These are phyloP conservation scores for Besnoitia besnoiti DNA, from an alignment of 169 alveolate species.

Conservation along the genomic window DNA sequence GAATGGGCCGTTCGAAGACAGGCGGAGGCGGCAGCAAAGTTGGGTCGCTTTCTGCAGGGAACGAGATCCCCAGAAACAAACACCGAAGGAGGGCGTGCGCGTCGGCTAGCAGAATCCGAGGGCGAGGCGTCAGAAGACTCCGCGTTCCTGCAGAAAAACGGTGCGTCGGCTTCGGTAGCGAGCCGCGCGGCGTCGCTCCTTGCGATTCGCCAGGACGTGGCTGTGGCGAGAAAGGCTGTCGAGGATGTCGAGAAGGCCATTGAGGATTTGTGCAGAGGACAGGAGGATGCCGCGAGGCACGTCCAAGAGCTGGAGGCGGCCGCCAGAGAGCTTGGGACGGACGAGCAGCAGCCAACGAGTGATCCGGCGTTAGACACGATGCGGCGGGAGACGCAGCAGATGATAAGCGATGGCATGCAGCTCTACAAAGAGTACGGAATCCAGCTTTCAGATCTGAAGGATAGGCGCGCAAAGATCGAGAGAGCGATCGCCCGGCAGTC, in stretches of 20 bases:
- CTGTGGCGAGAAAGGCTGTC: neutral
- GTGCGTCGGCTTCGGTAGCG: no score
- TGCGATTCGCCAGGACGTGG: neutral
- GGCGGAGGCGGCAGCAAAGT: neutral
- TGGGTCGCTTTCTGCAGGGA: neutral
- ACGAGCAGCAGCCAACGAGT: no score
- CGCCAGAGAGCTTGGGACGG: no score
- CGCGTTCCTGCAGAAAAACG: no score
- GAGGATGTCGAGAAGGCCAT: neutral
- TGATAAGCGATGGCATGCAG: neutral
- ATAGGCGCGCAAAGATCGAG: neutral
- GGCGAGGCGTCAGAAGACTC: no score
- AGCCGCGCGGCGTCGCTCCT: no score
- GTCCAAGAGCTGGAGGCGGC: neutral
- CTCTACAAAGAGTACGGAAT: neutral
- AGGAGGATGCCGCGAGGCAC: neutral
- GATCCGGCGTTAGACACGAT: neutral
- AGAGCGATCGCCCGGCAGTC: no score
- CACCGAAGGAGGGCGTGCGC: no score
- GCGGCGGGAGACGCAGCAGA: neutral
- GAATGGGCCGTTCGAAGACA: neutral
- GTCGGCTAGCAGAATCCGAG: no score
- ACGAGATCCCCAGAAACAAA: no score
- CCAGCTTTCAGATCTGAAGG: neutral
- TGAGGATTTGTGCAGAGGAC: neutral